Base-by-base conservation (phyloP, 192 early-diverging fungal genomes). In the Backusella mclennaniae region DNA sequence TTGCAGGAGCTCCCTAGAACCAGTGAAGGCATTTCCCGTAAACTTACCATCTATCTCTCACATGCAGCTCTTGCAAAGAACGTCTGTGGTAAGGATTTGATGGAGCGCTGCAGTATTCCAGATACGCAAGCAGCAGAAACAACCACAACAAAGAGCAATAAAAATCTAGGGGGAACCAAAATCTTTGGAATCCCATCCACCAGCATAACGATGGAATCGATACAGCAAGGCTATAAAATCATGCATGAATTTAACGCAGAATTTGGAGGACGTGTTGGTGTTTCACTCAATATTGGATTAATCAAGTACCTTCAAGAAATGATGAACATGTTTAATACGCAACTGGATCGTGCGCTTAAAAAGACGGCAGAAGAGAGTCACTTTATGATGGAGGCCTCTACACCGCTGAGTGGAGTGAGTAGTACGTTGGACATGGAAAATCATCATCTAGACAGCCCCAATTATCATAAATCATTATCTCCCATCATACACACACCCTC, bases 291-390 rank as follows among this genome's bases (percentile, higher is more conserved):
- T 76, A 73, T 87, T 73, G 81, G 82, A 9, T 76, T 83, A 35
- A 84, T 84, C 41, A 79, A 76, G 36, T 84, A 86, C 71, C 67
- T 87, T 8, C 84, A 84, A 73, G 86, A 86, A 71, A 38, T 87
- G 66, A 35, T 63, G 15, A 74, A 69, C 31, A 73, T 80, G 69
- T 87, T 82, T 66, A 82, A 85, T 42, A 71, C 78, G 0, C 83
- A 86, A 56, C 35, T 85, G 14, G 69, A 69, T 14, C 75, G 83
- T 49, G 73, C 78, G 6, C 35, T 79, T 19, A 67, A 69, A 12
- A 53, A 56, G 14, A 52, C 49, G 21, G 19, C 33, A 15, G 39
- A 36, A 19, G 73, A 77, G 11, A 14, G 23, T 4, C 56, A 26
- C 21, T 29, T 14, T 63, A 7, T 26, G 19, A 15, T 21, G 8